Percentiles rank a stretch among this genome's conserved stretches.
These are phyloP conservation scores for Geotrichum candidum DNA, from an alignment of 1,139 yeast genomes.

Conservation along the genomic window DNA sequence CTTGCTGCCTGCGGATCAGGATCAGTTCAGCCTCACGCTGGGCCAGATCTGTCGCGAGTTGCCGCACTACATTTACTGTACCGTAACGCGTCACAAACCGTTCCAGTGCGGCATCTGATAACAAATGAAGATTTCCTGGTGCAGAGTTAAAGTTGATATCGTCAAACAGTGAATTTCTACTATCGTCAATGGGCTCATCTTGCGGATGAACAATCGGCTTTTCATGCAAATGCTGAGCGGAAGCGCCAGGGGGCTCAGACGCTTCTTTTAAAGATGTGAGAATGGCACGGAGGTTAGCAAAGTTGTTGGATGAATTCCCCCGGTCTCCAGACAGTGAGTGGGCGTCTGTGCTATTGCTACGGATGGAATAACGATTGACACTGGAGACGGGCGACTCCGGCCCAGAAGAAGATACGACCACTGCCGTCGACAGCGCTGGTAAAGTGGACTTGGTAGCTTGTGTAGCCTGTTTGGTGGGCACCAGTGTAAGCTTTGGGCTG, in stretches of 20 bases:
- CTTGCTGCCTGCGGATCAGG: slow-evolving; percentile 39
- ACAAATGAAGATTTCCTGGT: slow-evolving; percentile 38
- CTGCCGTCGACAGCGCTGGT: background rate
- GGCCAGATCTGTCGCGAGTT: slow-evolving; percentile 46
- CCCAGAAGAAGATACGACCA: background rate
- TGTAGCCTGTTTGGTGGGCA: background rate
- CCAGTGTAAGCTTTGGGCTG: background rate
- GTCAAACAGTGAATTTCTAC: slow-evolving; percentile 24
- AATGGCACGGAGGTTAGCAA: background rate
- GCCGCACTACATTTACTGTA: slow-evolving; percentile 42
- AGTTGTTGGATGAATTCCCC: background rate
- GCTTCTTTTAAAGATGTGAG: background rate
- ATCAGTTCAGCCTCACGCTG: slow-evolving; percentile 46
- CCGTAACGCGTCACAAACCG: slow-evolving; percentile 41
- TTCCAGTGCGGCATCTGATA: slow-evolving; percentile 35
- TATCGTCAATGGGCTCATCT: slow-evolving; percentile 10
- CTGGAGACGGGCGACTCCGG: slow-evolving; percentile 8
- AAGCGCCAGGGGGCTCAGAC: background rate
- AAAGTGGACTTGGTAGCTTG: background rate
- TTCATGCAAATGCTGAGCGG: slow-evolving; percentile 1
- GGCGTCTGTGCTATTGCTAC: slow-evolving; percentile 9
- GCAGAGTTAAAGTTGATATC: slow-evolving; percentile 27
- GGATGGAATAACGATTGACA: slow-evolving; percentile 6
- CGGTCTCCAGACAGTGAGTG: background rate
- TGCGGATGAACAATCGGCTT: background rate